Evolutionary conservation across 108 stramenopile species (phyloP), one percentile per base, ranked within the genome.

Genomic region (Cyclotella choctawhatcheeana): DNA sequence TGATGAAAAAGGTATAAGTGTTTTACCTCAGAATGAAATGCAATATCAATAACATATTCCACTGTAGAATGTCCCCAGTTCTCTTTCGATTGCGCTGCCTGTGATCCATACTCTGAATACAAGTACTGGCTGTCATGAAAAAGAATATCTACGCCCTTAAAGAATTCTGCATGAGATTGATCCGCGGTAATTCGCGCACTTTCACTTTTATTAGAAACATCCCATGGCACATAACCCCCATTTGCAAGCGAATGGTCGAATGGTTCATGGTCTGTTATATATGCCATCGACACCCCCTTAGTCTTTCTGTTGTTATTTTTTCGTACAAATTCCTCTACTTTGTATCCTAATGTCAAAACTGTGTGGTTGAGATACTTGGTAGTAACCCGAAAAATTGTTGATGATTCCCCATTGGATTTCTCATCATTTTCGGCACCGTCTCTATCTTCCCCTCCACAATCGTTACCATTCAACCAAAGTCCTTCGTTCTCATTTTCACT

Each of bases 41-140:
- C 78, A 30, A 79, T 66, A 45, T 79, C 78, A n/a, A 79, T 73
- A 2, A 79, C 78, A 55, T 79, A 79, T 33, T 79, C 78, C 10
- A 79, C 78, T 0, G 78, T 79, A 31, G 71, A 72, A 52, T 79
- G 78, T 17, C 78, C 73, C 73, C 67, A 79, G 33, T 45, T 60
- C 27, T 69, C 73, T 47, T 74, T 79, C 10, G 72, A 61, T 32
- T 55, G 58, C 2, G 54, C 24, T 37, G 73, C 48, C 1, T 43
- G 47, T 21, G 64, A 33, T 12, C 30, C 44, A 45, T 79, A 79
- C 33, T 79, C 67, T 12, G 58, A 55, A 29, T 44, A 73, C 13
- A 69, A 25, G 33, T 79, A 79, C 40, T 79, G 78, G 18, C 53
- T 21, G 35, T 79, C 78, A 26, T 79, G 78, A 14, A 79, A 44